Conservation (phyloP, 1,284 basidiomycete genomes). For the Ceratobasidium sp. region DNA sequence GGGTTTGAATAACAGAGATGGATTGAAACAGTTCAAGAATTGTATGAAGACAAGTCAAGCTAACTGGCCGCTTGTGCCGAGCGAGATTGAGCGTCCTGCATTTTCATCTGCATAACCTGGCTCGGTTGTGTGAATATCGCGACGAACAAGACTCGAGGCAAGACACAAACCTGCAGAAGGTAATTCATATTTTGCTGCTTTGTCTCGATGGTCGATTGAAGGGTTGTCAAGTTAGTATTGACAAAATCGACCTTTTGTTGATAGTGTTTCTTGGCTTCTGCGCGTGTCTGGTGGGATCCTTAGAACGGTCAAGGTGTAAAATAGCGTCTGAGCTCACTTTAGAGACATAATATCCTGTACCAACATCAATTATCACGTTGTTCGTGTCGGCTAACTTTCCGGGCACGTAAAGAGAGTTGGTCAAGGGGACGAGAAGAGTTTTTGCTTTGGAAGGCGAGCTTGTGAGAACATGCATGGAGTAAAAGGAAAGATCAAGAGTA, state of each 20-base stretch:
- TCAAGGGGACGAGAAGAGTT: slow-evolving; percentile 88
- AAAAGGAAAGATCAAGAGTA: slow-evolving; percentile 41
- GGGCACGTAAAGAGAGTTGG: slow-evolving; percentile 93
- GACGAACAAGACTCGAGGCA: background rate
- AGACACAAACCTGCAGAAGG: slow-evolving; percentile 66
- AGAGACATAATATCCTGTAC: slow-evolving; percentile 95
- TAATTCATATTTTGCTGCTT: slow-evolving; percentile 88
- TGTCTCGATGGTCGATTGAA: slow-evolving; percentile 85
- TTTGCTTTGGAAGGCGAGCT: slow-evolving; percentile 62
- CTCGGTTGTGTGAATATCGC: too few species aligned
- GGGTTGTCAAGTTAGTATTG: slow-evolving; percentile 75
- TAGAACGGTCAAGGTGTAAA: background rate
- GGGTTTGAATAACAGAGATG: background rate
- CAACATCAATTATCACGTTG: slow-evolving; percentile 92
- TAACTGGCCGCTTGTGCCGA: slow-evolving; percentile 10
- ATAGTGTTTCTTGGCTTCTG: slow-evolving; percentile 82
- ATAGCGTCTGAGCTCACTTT: slow-evolving; percentile 65
- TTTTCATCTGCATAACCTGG: slow-evolving; percentile 39
- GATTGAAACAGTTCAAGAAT: too few species aligned
- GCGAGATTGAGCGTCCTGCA: slow-evolving; percentile 26
- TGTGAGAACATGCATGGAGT: background rate
- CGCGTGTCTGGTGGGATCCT: slow-evolving; percentile 64
- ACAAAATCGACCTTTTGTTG: slow-evolving; percentile 78
- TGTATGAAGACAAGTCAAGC: background rate
- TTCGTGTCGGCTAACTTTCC: slow-evolving; percentile 85